Conservation (phyloP, 2,329 filamentous ascomycete genomes). For the Bisporella sp. region DNA sequence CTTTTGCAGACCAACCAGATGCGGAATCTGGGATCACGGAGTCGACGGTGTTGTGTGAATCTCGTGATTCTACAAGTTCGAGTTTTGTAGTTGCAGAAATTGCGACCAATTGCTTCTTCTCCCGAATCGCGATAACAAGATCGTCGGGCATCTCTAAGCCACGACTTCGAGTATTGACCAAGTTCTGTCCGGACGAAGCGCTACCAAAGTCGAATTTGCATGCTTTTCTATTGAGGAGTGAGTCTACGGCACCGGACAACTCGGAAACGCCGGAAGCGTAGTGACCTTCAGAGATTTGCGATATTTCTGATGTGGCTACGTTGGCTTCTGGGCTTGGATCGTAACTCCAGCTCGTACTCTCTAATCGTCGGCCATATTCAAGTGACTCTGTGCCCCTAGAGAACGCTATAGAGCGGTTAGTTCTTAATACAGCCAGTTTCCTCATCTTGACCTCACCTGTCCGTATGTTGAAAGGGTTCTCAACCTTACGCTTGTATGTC, state of each 20-base stretch:
- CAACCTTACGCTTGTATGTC: no score
- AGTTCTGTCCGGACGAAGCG: conserved; percentile 55
- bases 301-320: conserved; percentile 33
- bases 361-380: conserved; percentile 79
- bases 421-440: no score
- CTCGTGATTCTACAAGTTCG: conserved; percentile 40
- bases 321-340: conserved; percentile 52
- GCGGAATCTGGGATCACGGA: conserved; percentile 41
- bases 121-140: conserved; percentile 87
- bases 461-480: no score
- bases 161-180: conserved; percentile 63
- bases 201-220: conserved; percentile 42
- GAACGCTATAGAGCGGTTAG: no score
- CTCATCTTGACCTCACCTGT: no score
- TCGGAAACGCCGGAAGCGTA: conserved; percentile 58
- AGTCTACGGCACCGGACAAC: conserved; percentile 72
- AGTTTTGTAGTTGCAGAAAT: conserved; percentile 7
- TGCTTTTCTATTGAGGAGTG: conserved; percentile 60
- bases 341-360: conserved; percentile 93
- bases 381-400: no score
- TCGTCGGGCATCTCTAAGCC: no score
- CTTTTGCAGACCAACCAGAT: conserved; percentile 14
- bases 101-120: conserved; percentile 58
- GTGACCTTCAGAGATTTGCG: conserved; percentile 25
- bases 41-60: conserved; percentile 43